phyloP scores from a whole-genome alignment of 768 basidiomycete species.

The Pholiota conissans region DNA sequence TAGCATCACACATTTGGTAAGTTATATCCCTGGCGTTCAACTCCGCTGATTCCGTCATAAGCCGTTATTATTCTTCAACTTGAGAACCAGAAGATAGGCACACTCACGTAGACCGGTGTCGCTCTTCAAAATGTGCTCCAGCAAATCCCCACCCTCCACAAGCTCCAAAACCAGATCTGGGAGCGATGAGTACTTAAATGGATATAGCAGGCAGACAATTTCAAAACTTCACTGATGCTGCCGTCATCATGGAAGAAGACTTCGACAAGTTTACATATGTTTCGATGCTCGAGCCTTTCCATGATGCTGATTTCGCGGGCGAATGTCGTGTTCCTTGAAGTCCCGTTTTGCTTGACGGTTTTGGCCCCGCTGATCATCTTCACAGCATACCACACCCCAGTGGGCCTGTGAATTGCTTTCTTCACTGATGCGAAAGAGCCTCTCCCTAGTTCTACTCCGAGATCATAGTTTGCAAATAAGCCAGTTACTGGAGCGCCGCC shows the following conservation, averaged over 20 bases:
- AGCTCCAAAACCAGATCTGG: slow-evolving; percentile 82
- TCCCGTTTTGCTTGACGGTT: slow-evolving; percentile 29
- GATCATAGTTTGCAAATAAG: slow-evolving; percentile 65
- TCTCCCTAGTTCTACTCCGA: slow-evolving; percentile 74
- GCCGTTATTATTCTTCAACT: not conserved
- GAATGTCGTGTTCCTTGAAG: slow-evolving; percentile 37
- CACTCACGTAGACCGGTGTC: slow-evolving; percentile 58
- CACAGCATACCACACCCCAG: slow-evolving; percentile 79
- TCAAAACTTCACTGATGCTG: slow-evolving; percentile 50
- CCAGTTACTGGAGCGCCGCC: slow-evolving; percentile 48
- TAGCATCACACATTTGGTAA: slow-evolving; percentile 79
- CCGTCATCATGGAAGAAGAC: slow-evolving; percentile 66
- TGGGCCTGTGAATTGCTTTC: slow-evolving; percentile 71
- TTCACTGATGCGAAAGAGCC: slow-evolving; percentile 92
- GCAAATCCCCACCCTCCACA: slow-evolving; percentile 85
- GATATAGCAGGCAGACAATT: not conserved
- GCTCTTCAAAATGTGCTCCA: slow-evolving; percentile 70
- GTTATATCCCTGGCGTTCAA: slow-evolving; percentile 66
- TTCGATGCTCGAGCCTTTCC: slow-evolving; percentile 72
- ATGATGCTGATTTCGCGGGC: slow-evolving; percentile 80
- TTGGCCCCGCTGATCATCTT: slow-evolving; percentile 76
- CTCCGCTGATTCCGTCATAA: slow-evolving; percentile 40
- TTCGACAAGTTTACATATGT: slow-evolving; percentile 81
- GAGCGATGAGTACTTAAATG: not conserved
- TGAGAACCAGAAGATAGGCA: not conserved